These are phyloP conservation scores for Wallacemonas sp. DNA, from an alignment of 208 protist genomes.

Conservation along the genomic window DNA sequence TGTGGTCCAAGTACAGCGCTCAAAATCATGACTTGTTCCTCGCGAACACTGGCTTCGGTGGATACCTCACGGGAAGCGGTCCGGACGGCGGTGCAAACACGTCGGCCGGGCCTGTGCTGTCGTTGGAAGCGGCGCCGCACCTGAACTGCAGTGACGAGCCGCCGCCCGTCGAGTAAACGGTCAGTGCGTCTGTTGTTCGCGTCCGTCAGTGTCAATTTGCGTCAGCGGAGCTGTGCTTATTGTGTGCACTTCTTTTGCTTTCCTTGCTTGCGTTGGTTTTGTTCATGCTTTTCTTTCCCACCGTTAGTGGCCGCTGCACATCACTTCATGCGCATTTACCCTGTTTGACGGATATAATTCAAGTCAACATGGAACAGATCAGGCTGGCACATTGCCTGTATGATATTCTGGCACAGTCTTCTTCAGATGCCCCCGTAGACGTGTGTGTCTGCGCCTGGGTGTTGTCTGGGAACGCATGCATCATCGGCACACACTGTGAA, in stretches of 20 bases:
- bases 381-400: too few species aligned
- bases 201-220: conserved; percentile 16
- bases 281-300: not conserved
- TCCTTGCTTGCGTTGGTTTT: not conserved
- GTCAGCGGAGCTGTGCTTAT: not conserved
- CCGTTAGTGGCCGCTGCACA: not conserved
- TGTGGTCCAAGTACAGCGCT: conserved; percentile 88
- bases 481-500: too few species aligned
- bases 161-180: conserved; percentile 24
- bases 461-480: too few species aligned
- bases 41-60: conserved; percentile 41
- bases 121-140: conserved; percentile 17
- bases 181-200: not conserved
- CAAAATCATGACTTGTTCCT: conserved; percentile 93
- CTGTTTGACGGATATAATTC: too few species aligned
- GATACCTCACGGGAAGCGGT: conserved; percentile 47
- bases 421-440: too few species aligned
- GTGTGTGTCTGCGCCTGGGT: too few species aligned
- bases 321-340: not conserved
- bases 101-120: conserved; percentile 11
- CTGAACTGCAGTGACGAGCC: conserved; percentile 20
- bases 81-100: not conserved
- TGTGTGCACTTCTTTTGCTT: not conserved
- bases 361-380: too few species aligned
- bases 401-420: too few species aligned